Conservation (phyloP, 345 rosid genomes). For the Brassica incana region DNA sequence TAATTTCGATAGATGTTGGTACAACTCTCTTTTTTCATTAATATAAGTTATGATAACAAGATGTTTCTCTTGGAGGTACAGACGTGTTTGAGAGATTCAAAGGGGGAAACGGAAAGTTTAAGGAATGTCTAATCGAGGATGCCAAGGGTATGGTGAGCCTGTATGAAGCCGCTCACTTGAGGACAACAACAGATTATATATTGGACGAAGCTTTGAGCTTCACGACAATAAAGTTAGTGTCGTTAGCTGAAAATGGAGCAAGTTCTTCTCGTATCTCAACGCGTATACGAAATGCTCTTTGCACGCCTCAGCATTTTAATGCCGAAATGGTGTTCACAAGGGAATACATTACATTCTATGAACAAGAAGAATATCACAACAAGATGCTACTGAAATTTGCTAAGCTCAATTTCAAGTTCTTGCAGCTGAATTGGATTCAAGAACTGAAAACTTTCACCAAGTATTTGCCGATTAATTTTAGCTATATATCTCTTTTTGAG, state of each 20-base stretch:
- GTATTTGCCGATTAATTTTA: no score
- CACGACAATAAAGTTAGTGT: not conserved
- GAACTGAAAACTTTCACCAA: not conserved
- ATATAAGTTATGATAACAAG: no score
- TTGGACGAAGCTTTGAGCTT: not conserved
- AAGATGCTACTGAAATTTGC: not conserved
- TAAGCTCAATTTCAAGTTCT: not conserved
- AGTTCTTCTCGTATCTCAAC: not conserved
- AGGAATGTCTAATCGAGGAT: not conserved
- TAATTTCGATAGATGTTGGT: no score
- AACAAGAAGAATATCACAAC: not conserved
- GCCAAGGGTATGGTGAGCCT: not conserved
- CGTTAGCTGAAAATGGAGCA: not conserved
- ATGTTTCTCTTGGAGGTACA: not conserved
- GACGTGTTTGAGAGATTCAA: not conserved
- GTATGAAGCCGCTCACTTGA: not conserved
- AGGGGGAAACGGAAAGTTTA: not conserved
- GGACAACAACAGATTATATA: not conserved
- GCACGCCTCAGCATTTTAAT: not conserved
- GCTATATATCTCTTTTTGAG: no score
- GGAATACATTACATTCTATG: not conserved
- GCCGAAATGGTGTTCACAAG: not conserved
- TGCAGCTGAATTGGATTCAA: not conserved
- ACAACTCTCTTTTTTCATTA: no score
- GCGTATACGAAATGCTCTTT: not conserved